Base-by-base conservation (phyloP, 106 monocot genomes). In the Gastrodia elata region DNA sequence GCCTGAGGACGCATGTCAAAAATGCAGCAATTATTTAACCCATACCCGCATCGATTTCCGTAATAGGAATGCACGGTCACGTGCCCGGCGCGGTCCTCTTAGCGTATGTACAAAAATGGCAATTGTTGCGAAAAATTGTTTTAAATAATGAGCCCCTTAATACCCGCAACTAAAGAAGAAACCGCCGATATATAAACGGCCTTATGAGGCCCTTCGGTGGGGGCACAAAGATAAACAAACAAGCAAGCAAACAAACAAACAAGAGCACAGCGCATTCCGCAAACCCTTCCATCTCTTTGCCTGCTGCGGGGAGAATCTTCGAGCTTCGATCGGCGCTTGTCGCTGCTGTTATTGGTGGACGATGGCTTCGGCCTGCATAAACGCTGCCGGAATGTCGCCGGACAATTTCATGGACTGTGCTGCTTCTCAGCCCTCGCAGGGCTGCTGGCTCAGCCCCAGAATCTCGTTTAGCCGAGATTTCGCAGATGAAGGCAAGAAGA, bases 401-500 rank as follows among this genome's bases (percentile, higher is more conserved):
- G 67, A 67, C 37, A 67, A 37, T n/a, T 67, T 67, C 5, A 4
- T 67, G 20, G 67, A 67, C 37, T 37, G 67, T 20, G n/a, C 67
- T 14, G 37, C 67, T 7, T 26, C n/a, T 61, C 27, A 67, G 1
- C 67, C 67, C n/a, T 18, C 67, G 0, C n/a, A 22, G 6, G 67
- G 67, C 56, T 57, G 56, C 36, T 36, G 35, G 65, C 67, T 67
- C 20, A 67, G 67, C n/a, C 67, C 67, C 4, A 37, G 67, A 2
- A 13, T 67, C 37, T 67, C 67, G 16, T 67, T 67, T 38, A 67
- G 67, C 67, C 37, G 67, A 6, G 67, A 67, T 67, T 67, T 67
- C 8, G 36, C 34, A 4, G 67, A 36, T 20, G 67, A 38, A 6
- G 37, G 16, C 34, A 20, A 37, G 20, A 67, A 37, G 67, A 67